Evolutionary conservation across 495 filamentous ascomycete genomes (phyloP).

Genomic region (Lentithecium fluviatile): DNA sequence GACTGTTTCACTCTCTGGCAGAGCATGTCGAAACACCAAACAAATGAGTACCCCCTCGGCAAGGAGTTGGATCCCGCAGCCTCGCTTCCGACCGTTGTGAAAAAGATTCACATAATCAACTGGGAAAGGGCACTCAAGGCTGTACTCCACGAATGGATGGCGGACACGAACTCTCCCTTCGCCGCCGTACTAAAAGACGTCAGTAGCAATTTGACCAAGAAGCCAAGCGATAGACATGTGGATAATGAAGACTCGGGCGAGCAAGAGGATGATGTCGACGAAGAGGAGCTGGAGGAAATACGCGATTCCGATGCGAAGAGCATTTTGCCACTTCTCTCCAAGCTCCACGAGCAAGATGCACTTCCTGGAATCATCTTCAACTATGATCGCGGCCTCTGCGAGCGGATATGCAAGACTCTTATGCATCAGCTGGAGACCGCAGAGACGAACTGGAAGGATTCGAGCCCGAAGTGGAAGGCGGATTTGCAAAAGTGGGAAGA

Average conservation of each 20-base stretch:
- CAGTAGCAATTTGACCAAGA: slow-evolving; percentile 20
- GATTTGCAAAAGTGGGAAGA: slow-evolving; percentile 54
- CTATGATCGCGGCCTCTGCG: slow-evolving; percentile 65
- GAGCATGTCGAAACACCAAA: slow-evolving; percentile 56
- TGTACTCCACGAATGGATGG: slow-evolving; percentile 60
- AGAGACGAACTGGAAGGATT: slow-evolving; percentile 58
- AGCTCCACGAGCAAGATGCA: slow-evolving; percentile 61
- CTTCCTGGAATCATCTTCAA: slow-evolving; percentile 77
- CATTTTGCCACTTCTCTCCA: slow-evolving; percentile 59
- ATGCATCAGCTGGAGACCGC: slow-evolving; percentile 51
- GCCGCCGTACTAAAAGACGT: slow-evolving; percentile 52
- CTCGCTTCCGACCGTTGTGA: slow-evolving; percentile 46
- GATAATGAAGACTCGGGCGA: background rate
- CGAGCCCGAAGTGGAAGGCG: slow-evolving; percentile 57
- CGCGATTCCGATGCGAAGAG: slow-evolving; percentile 44
- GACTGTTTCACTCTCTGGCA: slow-evolving; percentile 68
- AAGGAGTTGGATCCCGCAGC: slow-evolving; percentile 50
- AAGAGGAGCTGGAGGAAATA: slow-evolving; percentile 2
- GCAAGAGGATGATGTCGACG: slow-evolving; percentile 1
- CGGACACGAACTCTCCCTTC: slow-evolving; percentile 59
- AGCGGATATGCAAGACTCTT: slow-evolving; percentile 53
- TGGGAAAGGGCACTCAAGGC: slow-evolving; percentile 67
- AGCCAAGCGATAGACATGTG: too few species aligned
- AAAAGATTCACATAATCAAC: slow-evolving; percentile 60
- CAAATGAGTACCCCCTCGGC: slow-evolving; percentile 40